Percentiles rank a stretch among this genome's conserved stretches.
These are phyloP conservation scores for maize (Zea mays) DNA, from an alignment of 176 grass and related monocot species.

Conservation along the genomic window DNA sequence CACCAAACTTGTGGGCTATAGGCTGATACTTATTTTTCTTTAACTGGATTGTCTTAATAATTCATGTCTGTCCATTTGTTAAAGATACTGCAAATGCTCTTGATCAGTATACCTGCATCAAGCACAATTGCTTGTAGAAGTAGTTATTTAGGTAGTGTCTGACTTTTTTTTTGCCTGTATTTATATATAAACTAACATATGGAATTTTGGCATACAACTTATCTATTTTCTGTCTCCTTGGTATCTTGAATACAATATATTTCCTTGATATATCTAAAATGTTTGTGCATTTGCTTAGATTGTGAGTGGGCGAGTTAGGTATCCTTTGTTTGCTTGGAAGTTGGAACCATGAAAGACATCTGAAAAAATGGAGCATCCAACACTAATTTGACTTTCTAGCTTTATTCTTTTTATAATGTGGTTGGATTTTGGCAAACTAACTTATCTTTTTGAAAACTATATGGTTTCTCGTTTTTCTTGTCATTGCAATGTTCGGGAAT, in stretches of 20 bases:
- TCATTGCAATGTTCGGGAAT: neutral
- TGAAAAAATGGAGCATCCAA: neutral
- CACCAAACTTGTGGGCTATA: neutral
- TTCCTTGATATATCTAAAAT: conserved; percentile 3
- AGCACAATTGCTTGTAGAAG: neutral
- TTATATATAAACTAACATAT: neutral
- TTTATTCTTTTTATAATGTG: neutral
- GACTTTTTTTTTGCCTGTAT: neutral
- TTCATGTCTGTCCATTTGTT: neutral
- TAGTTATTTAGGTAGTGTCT: neutral
- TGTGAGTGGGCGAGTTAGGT: neutral
- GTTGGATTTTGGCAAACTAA: neutral
- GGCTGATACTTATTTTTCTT: conserved; percentile 8
- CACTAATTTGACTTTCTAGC: neutral
- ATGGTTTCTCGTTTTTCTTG: neutral
- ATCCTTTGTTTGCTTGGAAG: conserved; percentile 3
- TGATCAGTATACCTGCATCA: neutral
- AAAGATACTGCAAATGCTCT: neutral
- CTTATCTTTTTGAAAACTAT: neutral
- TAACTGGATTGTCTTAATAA: neutral
- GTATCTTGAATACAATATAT: neutral
- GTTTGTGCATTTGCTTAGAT: neutral
- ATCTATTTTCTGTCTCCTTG: neutral
- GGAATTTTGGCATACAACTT: neutral
- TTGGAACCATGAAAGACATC: neutral